Evolutionary conservation across 352 stramenopile species (phyloP), one percentile per base, ranked within the genome.

Genomic region (Globisporangium camurandrum): DNA sequence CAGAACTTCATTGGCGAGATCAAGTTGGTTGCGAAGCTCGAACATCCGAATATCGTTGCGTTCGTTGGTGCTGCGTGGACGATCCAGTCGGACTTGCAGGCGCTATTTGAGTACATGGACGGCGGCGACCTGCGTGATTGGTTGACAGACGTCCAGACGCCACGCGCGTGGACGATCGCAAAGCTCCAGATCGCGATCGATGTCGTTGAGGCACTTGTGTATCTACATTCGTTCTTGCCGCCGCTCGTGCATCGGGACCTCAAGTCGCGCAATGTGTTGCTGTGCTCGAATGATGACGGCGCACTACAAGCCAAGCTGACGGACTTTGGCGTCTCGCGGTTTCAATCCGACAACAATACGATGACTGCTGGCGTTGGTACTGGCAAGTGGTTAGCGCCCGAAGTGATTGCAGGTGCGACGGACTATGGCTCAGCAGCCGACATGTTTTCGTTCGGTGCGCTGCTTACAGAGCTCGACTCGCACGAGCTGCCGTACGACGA

Each of bases 61-160:
- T 61, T 84, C n/a, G 41, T 87, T 14, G 75, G 70, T 20, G 73
- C 72, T 19, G 65, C 69, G 8, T 87, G 72, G 70, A 80, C 67
- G 1, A 65, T 71, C 26, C 57, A 78, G 37, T 58, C 60, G 1
- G 71, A 86, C 31, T 34, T 83, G 0, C 68, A 83, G 53, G 75
- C 69, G 10, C 42, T 87, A 11, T 82, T 80, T 42, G 72, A 87
- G 55, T 87, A 83, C 57, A 83, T 85, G 72, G 49, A 72, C 1
- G 66, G 65, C 9, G 72, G 70, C 27, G 73, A 87, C 33, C 36
- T 87, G 4, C 52, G 69, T n/a, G n/a, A n/a, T n/a, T n/a, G n/a
- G n/a, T n/a, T n/a, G n/a, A n/a, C n/a, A n/a, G n/a, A n/a, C n/a
- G n/a, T n/a, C n/a, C n/a, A n/a, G 3, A 54, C 57, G n/a, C 33